Percentiles rank a stretch among this genome's conserved stretches.
phyloP scores from a whole-genome alignment of 805 yeast genomes.

The Saccharomycopsis schoenii region DNA sequence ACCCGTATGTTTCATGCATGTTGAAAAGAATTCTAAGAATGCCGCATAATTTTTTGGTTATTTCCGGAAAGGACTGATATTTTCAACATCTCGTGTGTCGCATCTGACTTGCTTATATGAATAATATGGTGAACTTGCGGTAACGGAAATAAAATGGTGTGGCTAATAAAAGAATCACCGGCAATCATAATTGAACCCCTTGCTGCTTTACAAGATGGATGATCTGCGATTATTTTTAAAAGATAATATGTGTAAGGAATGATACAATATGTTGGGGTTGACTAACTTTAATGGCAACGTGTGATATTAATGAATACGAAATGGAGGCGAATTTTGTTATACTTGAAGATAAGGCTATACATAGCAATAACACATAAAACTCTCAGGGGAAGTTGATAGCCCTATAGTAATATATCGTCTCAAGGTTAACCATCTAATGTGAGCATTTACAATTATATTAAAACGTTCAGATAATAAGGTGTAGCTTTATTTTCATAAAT shows the following conservation, averaged over 20 bases:
- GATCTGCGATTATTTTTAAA: not conserved
- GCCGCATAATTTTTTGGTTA: not conserved
- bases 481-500: no score
- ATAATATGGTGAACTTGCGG: no score
- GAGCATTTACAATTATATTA: no score
- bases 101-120: not conserved
- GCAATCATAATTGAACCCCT: not conserved
- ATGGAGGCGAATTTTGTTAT: no score
- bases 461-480: no score
- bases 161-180: not conserved
- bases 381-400: no score
- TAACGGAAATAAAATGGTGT: not conserved
- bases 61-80: not conserved
- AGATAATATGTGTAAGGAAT: no score
- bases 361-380: no score
- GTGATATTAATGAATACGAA: no score
- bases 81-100: not conserved
- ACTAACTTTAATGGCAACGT: not conserved
- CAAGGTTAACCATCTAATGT: no score
- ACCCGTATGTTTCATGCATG: conserved; percentile 1
- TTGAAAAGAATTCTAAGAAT: not conserved
- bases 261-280: not conserved
- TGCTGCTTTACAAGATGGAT: not conserved
- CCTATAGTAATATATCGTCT: no score
- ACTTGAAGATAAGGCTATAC: no score